Evolutionary conservation across 78 protist species (phyloP).

Genomic region (Pigoraptor vietnamica): DNA sequence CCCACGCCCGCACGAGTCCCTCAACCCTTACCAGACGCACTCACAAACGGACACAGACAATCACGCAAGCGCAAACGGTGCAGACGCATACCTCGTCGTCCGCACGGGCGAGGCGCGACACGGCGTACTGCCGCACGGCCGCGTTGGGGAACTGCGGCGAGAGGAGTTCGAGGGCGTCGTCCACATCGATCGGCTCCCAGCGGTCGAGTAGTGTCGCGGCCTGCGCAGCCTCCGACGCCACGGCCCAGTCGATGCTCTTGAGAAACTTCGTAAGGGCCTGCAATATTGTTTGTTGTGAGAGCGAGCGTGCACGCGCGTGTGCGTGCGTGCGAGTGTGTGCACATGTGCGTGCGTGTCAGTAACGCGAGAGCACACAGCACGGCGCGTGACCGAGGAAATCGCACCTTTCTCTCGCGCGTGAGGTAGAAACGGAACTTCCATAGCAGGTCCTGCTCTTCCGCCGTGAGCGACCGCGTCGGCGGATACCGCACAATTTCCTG

Average conservation of each 20-base stretch:
- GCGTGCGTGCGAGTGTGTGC: neutral
- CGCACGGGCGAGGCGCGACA: constrained; percentile 44
- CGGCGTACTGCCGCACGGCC: constrained; percentile 79
- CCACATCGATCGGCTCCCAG: constrained; percentile 53
- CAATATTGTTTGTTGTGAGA: neutral
- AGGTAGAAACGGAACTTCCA: constrained; percentile 73
- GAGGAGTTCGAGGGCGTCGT: constrained; percentile 85
- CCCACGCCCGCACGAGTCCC: too few species aligned
- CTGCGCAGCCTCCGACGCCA: neutral
- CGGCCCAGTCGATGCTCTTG: constrained; percentile 85
- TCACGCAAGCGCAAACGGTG: neutral
- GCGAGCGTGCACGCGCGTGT: neutral
- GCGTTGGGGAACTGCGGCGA: constrained; percentile 20
- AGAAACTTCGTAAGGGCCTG: constrained; percentile 80
- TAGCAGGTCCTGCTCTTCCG: constrained; percentile 41
- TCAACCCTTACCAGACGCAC: neutral
- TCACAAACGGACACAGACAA: neutral
- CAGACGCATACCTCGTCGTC: constrained; percentile 13
- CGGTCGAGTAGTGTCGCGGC: constrained; percentile 11
- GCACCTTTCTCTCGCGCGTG: constrained; percentile 50
- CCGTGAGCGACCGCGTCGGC: constrained; percentile 1
- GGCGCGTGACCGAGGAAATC: neutral
- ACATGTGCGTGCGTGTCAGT: neutral
- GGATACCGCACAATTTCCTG: neutral
- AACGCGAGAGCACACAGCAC: neutral